A percentile compares a stretch with the other conserved stretches of the same genome.
Conservation (phyloP, 2,329 filamentous ascomycete genomes). For the Colletotrichum sojae region DNA sequence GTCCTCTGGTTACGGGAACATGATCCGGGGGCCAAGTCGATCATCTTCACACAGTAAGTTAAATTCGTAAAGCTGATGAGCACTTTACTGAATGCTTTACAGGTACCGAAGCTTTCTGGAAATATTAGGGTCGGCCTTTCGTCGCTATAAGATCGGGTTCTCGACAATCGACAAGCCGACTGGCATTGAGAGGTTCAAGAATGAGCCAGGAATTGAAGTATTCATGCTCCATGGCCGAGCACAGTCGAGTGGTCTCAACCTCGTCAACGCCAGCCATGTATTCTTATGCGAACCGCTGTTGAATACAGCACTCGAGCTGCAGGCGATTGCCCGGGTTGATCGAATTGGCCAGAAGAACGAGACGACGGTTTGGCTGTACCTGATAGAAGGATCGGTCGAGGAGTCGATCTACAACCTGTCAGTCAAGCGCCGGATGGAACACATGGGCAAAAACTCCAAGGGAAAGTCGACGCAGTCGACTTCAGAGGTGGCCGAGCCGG, state of each 20-base stretch:
- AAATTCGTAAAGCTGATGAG: neutral
- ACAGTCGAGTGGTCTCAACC: constrained; percentile 89
- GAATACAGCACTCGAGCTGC: constrained; percentile 93
- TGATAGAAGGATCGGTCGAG: constrained; percentile 92
- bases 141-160: constrained; percentile 79
- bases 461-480: constrained; percentile 57
- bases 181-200: constrained; percentile 83
- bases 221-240: constrained; percentile 92
- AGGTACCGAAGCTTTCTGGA: constrained; percentile 82
- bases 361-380: constrained; percentile 96
- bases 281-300: constrained; percentile 95
- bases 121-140: constrained; percentile 80
- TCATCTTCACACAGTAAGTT: constrained; percentile 87
- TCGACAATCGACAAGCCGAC: constrained; percentile 77
- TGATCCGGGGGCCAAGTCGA: constrained; percentile 89
- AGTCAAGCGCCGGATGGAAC: constrained; percentile 81
- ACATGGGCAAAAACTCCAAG: constrained; percentile 71
- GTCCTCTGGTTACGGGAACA: constrained; percentile 87
- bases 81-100: constrained; percentile 27
- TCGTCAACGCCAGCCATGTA: constrained; percentile 93
- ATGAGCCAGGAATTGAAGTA: constrained; percentile 80
- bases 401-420: constrained; percentile 92
- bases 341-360: constrained; percentile 90
- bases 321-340: constrained; percentile 95
- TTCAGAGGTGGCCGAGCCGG: constrained; percentile 68